Conservation (phyloP, 345 rosid species). For the Eucalyptus pauciflora region DNA sequence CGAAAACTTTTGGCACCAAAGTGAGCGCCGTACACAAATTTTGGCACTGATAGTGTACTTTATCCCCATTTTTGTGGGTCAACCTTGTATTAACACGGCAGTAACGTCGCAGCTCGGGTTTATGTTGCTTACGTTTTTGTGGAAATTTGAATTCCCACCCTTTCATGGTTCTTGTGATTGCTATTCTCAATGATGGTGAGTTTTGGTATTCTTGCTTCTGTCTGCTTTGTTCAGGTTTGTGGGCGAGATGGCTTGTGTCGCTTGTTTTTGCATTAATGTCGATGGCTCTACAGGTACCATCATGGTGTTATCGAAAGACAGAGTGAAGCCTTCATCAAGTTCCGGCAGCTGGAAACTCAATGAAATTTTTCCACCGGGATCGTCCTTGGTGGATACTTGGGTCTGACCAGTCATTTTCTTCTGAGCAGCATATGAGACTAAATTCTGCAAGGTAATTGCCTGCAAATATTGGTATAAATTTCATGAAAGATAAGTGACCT, state of each 20-base stretch:
- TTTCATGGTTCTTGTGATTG: not conserved
- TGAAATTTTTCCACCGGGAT: not conserved
- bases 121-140: not conserved
- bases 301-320: not conserved
- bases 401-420: not conserved
- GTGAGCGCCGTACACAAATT: too few relatives aligned
- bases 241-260: not conserved
- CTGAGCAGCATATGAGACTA: not conserved
- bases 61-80: not conserved
- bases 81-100: not conserved
- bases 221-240: not conserved
- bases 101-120: not conserved
- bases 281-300: not conserved
- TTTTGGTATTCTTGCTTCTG: not conserved
- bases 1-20: too few relatives aligned
- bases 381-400: not conserved
- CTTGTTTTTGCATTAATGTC: not conserved
- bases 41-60: too few relatives aligned
- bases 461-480: not conserved
- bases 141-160: not conserved
- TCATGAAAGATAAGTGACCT: not conserved
- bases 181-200: not conserved
- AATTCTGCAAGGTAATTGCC: not conserved
- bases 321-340: not conserved
- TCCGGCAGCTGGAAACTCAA: not conserved